Evolutionary conservation across 257 asterid genomes (phyloP).

Genomic region (Solanum lycopersicoides): DNA sequence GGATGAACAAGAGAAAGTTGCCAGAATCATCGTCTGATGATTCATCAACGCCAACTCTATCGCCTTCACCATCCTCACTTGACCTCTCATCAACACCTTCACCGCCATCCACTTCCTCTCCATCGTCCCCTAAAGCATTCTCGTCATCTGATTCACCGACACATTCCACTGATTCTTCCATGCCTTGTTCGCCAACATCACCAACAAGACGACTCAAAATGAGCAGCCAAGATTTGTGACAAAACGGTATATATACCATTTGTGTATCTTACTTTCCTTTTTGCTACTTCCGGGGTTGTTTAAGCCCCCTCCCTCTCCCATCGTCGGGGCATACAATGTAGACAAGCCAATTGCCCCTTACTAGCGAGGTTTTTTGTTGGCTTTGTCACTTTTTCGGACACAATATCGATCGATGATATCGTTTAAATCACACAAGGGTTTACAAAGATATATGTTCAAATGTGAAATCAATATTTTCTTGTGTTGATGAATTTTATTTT

Average conservation of each 20-base stretch:
- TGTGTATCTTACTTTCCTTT: not conserved
- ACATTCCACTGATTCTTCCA: slow-evolving; percentile 5
- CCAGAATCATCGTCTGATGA: slow-evolving; percentile 26
- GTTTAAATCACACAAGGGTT: not conserved
- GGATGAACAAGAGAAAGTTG: slow-evolving; percentile 59
- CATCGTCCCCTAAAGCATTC: slow-evolving; percentile 10
- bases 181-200: slow-evolving; percentile 30
- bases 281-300: not conserved
- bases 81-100: slow-evolving; percentile 14
- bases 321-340: not conserved
- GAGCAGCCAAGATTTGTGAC: slow-evolving; percentile 2
- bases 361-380: slow-evolving; percentile 22
- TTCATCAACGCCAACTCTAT: slow-evolving; percentile 3
- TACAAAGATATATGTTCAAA: not conserved
- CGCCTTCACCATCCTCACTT: slow-evolving; percentile 28
- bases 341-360: slow-evolving; percentile 7
- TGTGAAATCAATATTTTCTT: not conserved
- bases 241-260: not conserved
- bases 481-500: not conserved
- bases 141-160: not conserved
- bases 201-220: slow-evolving; percentile 37
- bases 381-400: slow-evolving; percentile 25
- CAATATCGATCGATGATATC: not conserved
- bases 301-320: not conserved
- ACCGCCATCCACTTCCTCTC: slow-evolving; percentile 7